Base-by-base conservation (phyloP, 2,329 filamentous ascomycete genomes). In the Blastomyces percursus region DNA sequence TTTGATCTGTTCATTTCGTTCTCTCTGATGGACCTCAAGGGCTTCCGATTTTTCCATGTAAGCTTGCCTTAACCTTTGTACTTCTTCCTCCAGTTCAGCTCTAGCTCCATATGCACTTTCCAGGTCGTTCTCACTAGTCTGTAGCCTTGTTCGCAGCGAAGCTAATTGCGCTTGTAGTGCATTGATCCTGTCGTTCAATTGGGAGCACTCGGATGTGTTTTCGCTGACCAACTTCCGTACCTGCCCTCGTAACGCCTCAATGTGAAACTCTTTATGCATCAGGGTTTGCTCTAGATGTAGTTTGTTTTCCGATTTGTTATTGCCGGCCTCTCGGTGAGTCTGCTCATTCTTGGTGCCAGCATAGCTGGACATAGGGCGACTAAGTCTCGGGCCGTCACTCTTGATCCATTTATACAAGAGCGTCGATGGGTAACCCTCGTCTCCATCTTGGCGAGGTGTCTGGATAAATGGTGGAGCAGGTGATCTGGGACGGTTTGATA, bases 191-290 rank as follows among this genome's bases (percentile, higher is more conserved):
- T 48, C 30, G 24, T 59, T 59, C 27, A 59, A 16, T 2, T 24
- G 16, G n/a, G 40, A 40, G 42, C 40, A 59, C 12, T 59, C 57
- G 6, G 21, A 12, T 9, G 57, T 42, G 27, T 50, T 48, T 14
- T 59, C 57, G 27, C 57, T 59, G 9, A 59, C 24, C 40, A 59
- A 14, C 12, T 59, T 59, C 24, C 57, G 40, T 24, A 59, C 27
- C 42, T 59, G 57, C 2, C 57, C 57, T 27, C 44, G 21, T 30
- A 59, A 48, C 14, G 57, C 57, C 30, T 59, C 57, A 12, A 59
- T 59, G 42, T 59, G 57, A n/a, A 59, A 59, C 30, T 59, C 57
- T 32, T 59, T 59, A 42, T 59, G 57, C 57, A 59, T 27, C 19
- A 59, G n/a, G 2, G 57, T 14, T 48, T 59, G 57, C 19, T 59